Evolutionary conservation across 305 asterid species (phyloP), one percentile per base, ranked within the genome.

Genomic region (Stenogyne calaminthoides): DNA sequence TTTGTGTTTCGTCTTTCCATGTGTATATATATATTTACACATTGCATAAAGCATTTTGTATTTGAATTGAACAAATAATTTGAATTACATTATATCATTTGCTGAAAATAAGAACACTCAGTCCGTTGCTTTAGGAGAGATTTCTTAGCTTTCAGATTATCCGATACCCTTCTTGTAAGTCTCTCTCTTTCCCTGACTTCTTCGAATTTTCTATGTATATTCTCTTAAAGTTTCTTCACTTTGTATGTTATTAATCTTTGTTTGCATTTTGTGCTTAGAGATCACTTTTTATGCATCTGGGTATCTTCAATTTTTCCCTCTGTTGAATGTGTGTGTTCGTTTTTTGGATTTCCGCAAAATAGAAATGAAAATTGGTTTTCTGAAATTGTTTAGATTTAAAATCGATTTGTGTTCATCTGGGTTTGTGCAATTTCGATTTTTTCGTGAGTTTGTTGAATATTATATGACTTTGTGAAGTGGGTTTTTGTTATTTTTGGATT

Each of bases 101-200:
- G n/a, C n/a, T n/a, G n/a, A 76, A 70, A 78, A 74, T 54, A 75
- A 68, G 54, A 58, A 64, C 89, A 83, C 91, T 79, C 91, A 79
- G 85, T 87, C 93, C 85, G 86, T 88, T 89, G 83, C 95, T 89
- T 78, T 78, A 72, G 76, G 72, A 75, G 34, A 80, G 78, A 72
- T 88, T 83, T 87, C 97, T 71, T 90, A 70, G 91, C 96, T 89
- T 91, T 79, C 86, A 88, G 89, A 83, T 85, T 84, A 91, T 93
- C 90, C 89, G 87, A 88, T 88, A 86, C 98, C 91, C 92, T 88
- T 89, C 84, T 84, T 85, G 97, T 88, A 91, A 93, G 96, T 85
- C 84, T 88, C 87, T 81, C 65, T 65, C 76, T 76, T 60, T 34
- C 71, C 75, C 63, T 57, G 12, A 39, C 78, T 80, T 76, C 40